phyloP scores from a whole-genome alignment of 1,284 basidiomycete genomes.

The Tilletia walkeri region DNA sequence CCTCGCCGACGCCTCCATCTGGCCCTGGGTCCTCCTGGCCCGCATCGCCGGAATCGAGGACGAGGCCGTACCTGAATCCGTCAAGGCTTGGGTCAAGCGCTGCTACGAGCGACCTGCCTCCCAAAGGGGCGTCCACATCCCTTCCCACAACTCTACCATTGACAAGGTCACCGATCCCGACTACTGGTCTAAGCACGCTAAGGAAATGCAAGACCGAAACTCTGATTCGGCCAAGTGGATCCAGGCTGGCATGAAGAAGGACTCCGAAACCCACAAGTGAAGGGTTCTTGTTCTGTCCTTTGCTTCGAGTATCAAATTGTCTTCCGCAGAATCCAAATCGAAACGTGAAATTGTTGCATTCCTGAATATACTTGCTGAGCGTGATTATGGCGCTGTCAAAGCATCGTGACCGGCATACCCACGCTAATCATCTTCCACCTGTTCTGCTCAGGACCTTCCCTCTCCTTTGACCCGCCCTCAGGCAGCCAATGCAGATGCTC shows the following conservation, averaged over 20 bases:
- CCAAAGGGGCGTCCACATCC: conserved; percentile 28
- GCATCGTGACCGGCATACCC: background rate
- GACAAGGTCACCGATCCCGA: conserved; percentile 9
- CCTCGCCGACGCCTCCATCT: conserved; percentile 39
- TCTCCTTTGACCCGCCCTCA: background rate
- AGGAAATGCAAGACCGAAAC: background rate
- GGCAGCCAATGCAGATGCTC: conserved; percentile 14
- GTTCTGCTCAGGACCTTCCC: background rate
- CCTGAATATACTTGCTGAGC: too few relatives aligned
- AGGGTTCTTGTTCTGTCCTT: too few relatives aligned
- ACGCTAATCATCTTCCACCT: background rate
- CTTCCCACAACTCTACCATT: conserved; percentile 11
- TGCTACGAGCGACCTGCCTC: conserved; percentile 30
- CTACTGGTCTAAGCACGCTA: background rate
- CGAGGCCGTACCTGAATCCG: conserved; percentile 30
- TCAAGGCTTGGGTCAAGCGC: conserved; percentile 33
- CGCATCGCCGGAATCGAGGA: conserved; percentile 28
- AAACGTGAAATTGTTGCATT: too few relatives aligned
- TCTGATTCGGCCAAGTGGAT: background rate
- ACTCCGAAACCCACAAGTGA: conserved; percentile 10
- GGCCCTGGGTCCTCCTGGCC: conserved; percentile 35
- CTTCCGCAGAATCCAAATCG: too few relatives aligned
- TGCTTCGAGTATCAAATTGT: too few relatives aligned
- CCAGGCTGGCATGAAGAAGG: background rate
- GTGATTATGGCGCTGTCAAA: too few relatives aligned